Evolutionary conservation across 345 rosid genomes (phyloP), one percentile per base, ranked within the genome.

Genomic region (Balakata baccata): DNA sequence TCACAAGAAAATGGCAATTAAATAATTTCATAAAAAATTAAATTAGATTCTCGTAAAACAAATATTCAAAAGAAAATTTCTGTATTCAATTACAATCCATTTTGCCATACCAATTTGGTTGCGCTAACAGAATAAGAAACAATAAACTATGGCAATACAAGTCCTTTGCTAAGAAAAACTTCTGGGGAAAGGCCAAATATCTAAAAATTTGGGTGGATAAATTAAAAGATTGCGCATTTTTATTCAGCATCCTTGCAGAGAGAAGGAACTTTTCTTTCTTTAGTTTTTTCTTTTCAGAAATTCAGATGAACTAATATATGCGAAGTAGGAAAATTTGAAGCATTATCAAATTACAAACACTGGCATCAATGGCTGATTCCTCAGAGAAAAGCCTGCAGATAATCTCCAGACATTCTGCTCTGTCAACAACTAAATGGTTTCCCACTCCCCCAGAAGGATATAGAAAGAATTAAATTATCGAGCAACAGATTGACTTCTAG

Each of bases 401-500:
- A 38, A 41, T 39, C 64, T 57, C 46, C 57, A 11, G 25, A 46
- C 66, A 74, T 18, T 56, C 56, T 66, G 70, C 4, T 29, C 17
- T 29, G 18, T 41, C 68, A 29, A 8, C 14, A 71, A 67, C 77
- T 67, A 53, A 16, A 65, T 46, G 69, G 50, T 41, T 37, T 73
- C 25, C 63, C 53, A 22, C 67, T 68, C 47, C 39, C 29, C 78
- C 45, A 52, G 12, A 37, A 43, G 56, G 7, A 11, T 11, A 7
- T 61, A 51, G 14, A 49, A 77, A 59, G 7, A 66, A 18, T 18
- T 64, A 8, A 43, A 50, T 34, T 14, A 12, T 75, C 76, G 69
- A 67, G 20, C 72, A 57, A 53, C 64, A 34, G 72, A 57, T 43
- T 78, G 68, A 37, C 45, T 51, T 66, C 77, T 75, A 3, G 75